Evolutionary conservation across 164 flowering plant species (phyloP).

Genomic region (Euptelea pleiosperma): DNA sequence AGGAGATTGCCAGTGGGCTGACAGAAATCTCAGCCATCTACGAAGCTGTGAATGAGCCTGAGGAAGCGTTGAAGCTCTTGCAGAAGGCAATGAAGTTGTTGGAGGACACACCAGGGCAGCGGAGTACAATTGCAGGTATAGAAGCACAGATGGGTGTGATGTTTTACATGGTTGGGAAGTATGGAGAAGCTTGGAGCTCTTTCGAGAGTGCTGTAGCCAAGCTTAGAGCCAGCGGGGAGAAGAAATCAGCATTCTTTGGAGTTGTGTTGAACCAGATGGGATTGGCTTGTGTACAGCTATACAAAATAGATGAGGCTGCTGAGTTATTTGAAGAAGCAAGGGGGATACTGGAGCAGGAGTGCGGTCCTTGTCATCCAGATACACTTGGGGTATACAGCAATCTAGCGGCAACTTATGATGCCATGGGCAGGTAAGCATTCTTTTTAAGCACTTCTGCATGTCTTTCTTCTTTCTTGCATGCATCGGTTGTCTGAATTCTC

Average conservation of each 20-base stretch:
- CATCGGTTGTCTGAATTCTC: not conserved
- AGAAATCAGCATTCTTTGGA: slow-evolving; percentile 95
- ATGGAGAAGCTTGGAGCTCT: slow-evolving; percentile 66
- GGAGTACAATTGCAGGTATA: slow-evolving; percentile 83
- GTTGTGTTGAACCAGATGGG: slow-evolving; percentile 97
- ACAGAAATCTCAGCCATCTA: slow-evolving; percentile 85
- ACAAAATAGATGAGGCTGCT: slow-evolving; percentile 90
- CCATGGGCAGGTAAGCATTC: slow-evolving; percentile 81
- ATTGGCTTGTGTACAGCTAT: slow-evolving; percentile 82
- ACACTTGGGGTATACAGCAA: slow-evolving; percentile 92
- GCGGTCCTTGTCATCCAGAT: slow-evolving; percentile 89
- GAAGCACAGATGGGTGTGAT: slow-evolving; percentile 98
- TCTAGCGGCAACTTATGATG: slow-evolving; percentile 97
- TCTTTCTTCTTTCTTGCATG: not conserved
- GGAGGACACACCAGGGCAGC: slow-evolving; percentile 92
- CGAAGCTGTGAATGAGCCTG: slow-evolving; percentile 90
- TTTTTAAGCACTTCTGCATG: not conserved
- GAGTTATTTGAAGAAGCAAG: slow-evolving; percentile 93
- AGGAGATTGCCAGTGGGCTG: slow-evolving; percentile 86
- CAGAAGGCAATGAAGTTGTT: slow-evolving; percentile 82
- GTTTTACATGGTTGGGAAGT: slow-evolving; percentile 76
- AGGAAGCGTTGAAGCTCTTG: slow-evolving; percentile 84
- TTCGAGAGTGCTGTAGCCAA: slow-evolving; percentile 81
- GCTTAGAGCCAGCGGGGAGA: slow-evolving; percentile 89
- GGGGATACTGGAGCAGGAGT: slow-evolving; percentile 76